A percentile compares a stretch with the other conserved stretches of the same genome.
phyloP scores from a whole-genome alignment of 139 green algal species.

The Chlamydomonas sp. region DNA sequence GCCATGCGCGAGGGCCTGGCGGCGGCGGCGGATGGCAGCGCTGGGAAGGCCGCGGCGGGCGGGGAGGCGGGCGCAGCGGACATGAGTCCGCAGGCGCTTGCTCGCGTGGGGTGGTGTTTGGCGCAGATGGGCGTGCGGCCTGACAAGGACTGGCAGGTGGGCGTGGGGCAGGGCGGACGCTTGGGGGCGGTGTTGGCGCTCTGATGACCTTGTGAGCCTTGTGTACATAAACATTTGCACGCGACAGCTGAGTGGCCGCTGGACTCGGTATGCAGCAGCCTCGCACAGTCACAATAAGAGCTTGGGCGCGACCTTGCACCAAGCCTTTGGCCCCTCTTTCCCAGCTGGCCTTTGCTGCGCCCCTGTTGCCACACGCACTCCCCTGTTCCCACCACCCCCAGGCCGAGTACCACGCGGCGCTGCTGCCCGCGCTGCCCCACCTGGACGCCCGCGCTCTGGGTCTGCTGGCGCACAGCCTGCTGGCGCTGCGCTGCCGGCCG shows the following conservation, averaged over 20 bases:
- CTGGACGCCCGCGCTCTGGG: conserved; percentile 7
- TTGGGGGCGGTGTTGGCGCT: too few relatives aligned
- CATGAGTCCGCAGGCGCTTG: conserved; percentile 2
- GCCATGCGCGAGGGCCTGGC: background rate
- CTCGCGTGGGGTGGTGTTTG: conserved; percentile 24
- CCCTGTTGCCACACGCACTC: too few relatives aligned
- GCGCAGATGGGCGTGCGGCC: conserved; percentile 23
- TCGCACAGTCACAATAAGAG: too few relatives aligned
- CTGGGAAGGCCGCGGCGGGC: background rate
- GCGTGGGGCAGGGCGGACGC: too few relatives aligned
- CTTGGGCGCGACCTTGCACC: too few relatives aligned
- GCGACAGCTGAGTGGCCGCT: too few relatives aligned
- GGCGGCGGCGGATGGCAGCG: background rate
- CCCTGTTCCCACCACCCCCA: too few relatives aligned
- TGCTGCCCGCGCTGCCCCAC: background rate
- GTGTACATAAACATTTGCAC: too few relatives aligned
- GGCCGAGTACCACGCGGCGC: conserved; percentile 7
- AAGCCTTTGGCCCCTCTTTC: too few relatives aligned
- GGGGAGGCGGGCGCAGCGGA: background rate
- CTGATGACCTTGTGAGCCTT: too few relatives aligned
- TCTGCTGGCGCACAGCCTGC: background rate
- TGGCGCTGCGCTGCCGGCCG: conserved; percentile 8
- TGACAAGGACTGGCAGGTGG: background rate
- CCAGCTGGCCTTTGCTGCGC: too few relatives aligned
- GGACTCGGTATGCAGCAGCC: too few relatives aligned